A percentile compares a stretch with the other conserved stretches of the same genome.
These are phyloP conservation scores for Xylaria sp. DNA, from an alignment of 2,329 filamentous ascomycete genomes.

Conservation along the genomic window DNA sequence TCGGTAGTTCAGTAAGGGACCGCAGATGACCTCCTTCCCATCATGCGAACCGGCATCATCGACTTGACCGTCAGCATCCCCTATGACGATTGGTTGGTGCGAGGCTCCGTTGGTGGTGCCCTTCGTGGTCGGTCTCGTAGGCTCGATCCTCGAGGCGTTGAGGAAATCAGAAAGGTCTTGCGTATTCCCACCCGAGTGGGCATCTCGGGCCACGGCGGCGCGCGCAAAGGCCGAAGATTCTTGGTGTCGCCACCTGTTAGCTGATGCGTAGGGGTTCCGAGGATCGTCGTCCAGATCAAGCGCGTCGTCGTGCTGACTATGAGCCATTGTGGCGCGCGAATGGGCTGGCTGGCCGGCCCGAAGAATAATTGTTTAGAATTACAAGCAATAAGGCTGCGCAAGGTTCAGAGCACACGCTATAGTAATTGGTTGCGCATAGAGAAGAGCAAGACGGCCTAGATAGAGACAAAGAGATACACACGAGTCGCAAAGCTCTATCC, in stretches of 20 bases:
- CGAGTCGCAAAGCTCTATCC: constrained; percentile 8
- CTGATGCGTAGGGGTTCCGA: constrained; percentile 66
- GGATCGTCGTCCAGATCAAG: constrained; percentile 49
- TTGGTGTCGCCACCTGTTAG: constrained; percentile 71
- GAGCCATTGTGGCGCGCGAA: constrained; percentile 39
- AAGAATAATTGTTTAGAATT: not conserved
- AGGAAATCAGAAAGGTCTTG: constrained; percentile 67
- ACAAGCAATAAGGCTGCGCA: not conserved
- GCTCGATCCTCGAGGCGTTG: constrained; percentile 64
- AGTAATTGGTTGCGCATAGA: constrained; percentile 6
- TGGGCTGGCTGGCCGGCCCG: not conserved
- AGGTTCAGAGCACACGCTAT: not conserved
- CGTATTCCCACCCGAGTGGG: constrained; percentile 57
- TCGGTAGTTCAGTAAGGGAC: constrained; percentile 81
- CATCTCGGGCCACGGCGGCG: constrained; percentile 57
- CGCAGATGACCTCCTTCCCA: constrained; percentile 72
- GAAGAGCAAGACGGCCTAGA: not conserved
- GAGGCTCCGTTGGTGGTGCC: constrained; percentile 53
- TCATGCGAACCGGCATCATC: constrained; percentile 49
- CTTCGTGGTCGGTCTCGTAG: constrained; percentile 48
- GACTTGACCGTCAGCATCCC: constrained; percentile 49
- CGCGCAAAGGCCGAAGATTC: constrained; percentile 68
- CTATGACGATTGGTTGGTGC: constrained; percentile 63
- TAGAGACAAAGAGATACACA: not conserved
- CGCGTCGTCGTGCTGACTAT: constrained; percentile 39